Evolutionary conservation across 164 flowering plant genomes (phyloP).

Genomic region (Pachysandra terminalis): DNA sequence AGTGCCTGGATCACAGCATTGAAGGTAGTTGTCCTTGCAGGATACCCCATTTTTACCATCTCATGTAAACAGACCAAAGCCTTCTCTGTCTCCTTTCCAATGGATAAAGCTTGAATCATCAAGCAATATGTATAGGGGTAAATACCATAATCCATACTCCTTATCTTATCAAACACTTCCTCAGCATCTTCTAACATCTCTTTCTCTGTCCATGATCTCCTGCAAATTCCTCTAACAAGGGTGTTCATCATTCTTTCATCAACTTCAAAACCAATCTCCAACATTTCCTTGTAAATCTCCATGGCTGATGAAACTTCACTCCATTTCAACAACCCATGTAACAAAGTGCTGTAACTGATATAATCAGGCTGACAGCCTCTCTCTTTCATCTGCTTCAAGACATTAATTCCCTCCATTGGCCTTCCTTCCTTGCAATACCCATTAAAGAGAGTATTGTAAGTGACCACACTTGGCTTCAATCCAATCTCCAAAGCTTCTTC

Average conservation of each 20-base stretch:
- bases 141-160: conserved; percentile 18
- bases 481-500: conserved; percentile 57
- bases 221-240: conserved; percentile 55
- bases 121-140: conserved; percentile 36
- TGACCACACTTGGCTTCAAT: conserved; percentile 54
- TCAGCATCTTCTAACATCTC: conserved; percentile 38
- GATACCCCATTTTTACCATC: conserved; percentile 42
- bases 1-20: conserved; percentile 47
- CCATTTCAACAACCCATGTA: conserved; percentile 79
- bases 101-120: conserved; percentile 48
- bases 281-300: conserved; percentile 56
- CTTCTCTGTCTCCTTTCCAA: conserved; percentile 35
- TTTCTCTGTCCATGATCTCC: conserved; percentile 47
- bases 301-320: conserved; percentile 37
- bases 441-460: conserved; percentile 68
- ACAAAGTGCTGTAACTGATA: conserved; percentile 66
- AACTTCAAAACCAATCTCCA: conserved; percentile 36
- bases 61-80: conserved; percentile 38
- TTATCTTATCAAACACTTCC: conserved; percentile 50
- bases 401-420: conserved; percentile 52
- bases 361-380: conserved; percentile 55
- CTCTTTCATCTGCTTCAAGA: conserved; percentile 61
- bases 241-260: conserved; percentile 56
- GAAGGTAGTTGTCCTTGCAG: conserved; percentile 41
- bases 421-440: conserved; percentile 79